A percentile compares a stretch with the other conserved stretches of the same genome.
These are phyloP conservation scores for Fusarium kyushuense DNA, from an alignment of 2,329 filamentous ascomycete species.

Conservation along the genomic window DNA sequence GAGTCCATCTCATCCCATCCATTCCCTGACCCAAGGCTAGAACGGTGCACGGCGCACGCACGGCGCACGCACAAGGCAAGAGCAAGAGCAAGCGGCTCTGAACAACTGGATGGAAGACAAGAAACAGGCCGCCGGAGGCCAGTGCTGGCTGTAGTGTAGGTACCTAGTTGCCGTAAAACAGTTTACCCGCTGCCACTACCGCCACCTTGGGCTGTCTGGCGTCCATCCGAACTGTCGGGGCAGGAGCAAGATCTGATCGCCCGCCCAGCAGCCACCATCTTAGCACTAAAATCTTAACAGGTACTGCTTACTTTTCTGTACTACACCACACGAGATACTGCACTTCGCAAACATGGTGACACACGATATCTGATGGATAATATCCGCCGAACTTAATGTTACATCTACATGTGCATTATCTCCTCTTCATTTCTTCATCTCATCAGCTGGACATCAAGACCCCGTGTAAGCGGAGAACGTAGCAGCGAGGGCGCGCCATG, in stretches of 20 bases:
- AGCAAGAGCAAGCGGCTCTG: constrained; percentile 3
- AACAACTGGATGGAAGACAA: not conserved
- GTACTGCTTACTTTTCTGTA: not conserved
- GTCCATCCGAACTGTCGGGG: constrained; percentile 23
- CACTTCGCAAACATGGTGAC: constrained; percentile 15
- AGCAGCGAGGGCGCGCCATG: constrained; percentile 13
- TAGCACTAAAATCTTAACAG: not conserved
- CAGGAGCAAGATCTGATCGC: constrained; percentile 30
- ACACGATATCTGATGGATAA: constrained; percentile 10
- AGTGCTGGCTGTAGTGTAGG: not conserved
- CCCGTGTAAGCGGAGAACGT: constrained; percentile 15
- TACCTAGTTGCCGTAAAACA: constrained; percentile 22
- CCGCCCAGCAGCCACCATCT: constrained; percentile 13
- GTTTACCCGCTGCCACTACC: not conserved
- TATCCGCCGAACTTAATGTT: constrained; percentile 2
- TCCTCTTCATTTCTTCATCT: constrained; percentile 17
- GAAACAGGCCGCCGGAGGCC: constrained; percentile 5
- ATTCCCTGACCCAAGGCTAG: not conserved
- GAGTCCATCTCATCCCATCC: constrained; percentile 33
- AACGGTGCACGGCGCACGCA: constrained; percentile 32
- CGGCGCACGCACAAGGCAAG: constrained; percentile 6
- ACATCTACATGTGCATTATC: constrained; percentile 8
- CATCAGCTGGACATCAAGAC: constrained; percentile 7
- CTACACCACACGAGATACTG: constrained; percentile 3
- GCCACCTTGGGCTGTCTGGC: not conserved